Base-by-base conservation (phyloP, 2,329 filamentous ascomycete genomes). In the Cladophialophora psammophila region DNA sequence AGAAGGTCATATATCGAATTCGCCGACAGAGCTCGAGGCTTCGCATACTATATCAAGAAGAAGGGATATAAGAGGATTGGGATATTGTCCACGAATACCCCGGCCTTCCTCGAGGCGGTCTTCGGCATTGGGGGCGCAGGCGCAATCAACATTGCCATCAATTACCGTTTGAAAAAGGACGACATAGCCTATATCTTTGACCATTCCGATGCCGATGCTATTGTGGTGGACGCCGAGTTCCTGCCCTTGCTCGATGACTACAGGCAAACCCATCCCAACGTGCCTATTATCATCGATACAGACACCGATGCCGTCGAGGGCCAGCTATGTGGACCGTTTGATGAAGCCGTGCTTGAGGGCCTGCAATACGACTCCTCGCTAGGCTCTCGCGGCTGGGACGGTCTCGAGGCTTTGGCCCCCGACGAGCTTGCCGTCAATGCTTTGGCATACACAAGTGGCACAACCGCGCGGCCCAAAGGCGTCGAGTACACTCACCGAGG, bases 381-480 rank as follows among this genome's bases (percentile, higher is more conserved):
- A 5, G 92, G 91, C 2, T 77, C 75, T 34, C 85, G 86, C 57
- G 93, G 92, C 26, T 99, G 95, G 94, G 84, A 84, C 13, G 91
- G 87, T 0, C 84, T 98, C 31, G 85, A 91, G 69, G 84, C 87
- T 1, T 89, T 93, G 71, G 86, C 86, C 2, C 81, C 84, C 1
- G 85, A 93, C 73, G 95, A 99, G 77, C 90, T 97, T 72, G 88
- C 88, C 67, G 86, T 92, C 72, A 86, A 98, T 68, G 93, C 94
- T 2, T 88, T 99, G 63, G 92, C 94, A 1, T 98, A 98, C 78
- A 99, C 95, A 0, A 95, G 91, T 34, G 94, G 94, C 3, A 98
- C 95, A 0, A 98, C 95, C 0, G 93, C 94, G 0, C 85, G 87
- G 35, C 95, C 95, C 1, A 98, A 99, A 78, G 95, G 95, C 5